Evolutionary conservation across 2,329 filamentous ascomycete species (phyloP), one percentile per base, ranked within the genome.

Genomic region (Periconia digitata): DNA sequence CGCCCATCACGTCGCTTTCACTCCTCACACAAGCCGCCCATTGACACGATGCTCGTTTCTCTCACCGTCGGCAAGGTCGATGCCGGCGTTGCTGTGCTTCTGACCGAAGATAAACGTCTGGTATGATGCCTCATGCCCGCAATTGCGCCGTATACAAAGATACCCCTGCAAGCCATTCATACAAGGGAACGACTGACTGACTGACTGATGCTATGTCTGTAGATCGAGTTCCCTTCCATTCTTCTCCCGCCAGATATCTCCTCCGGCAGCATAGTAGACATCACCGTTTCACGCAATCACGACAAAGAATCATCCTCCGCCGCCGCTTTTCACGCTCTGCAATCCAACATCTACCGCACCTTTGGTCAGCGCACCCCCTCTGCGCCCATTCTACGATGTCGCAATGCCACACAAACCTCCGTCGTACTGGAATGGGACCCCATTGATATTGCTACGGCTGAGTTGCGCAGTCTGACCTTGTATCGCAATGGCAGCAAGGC

Each of bases 181-280:
- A 32, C 27, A 15, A 15, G 27, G 3, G 10, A 32, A n/a, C n/a
- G n/a, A n/a, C n/a, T n/a, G n/a, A n/a, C 6, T 34, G 7, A 17
- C 17, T 47, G 39, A 49, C 62, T 67, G 48, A 67, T 60, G 49
- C 45, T 32, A 42, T n/a, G n/a, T n/a, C 47, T 55, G 24, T 71
- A 97, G 92, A 97, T 99, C 71, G 94, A 99, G 72, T 99, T 99
- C 69, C 94, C 94, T 29, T 97, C 94, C 40, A 96, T 99, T 58
- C 88, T 99, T 42, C 86, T 99, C 15, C 94, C 94, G 1, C 89
- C 89, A 54, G 92, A 96, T 71, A 99, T 99, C 73, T 86, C 90
- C 53, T 96, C 91, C 15, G 94, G 94, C 61, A 95, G 89, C 71
- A 97, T 99, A 65, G 94, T 99, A 72, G 94, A 99, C 74, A 97